Evolutionary conservation across 495 filamentous ascomycete species (phyloP).

Genomic region (Niebla homalea): DNA sequence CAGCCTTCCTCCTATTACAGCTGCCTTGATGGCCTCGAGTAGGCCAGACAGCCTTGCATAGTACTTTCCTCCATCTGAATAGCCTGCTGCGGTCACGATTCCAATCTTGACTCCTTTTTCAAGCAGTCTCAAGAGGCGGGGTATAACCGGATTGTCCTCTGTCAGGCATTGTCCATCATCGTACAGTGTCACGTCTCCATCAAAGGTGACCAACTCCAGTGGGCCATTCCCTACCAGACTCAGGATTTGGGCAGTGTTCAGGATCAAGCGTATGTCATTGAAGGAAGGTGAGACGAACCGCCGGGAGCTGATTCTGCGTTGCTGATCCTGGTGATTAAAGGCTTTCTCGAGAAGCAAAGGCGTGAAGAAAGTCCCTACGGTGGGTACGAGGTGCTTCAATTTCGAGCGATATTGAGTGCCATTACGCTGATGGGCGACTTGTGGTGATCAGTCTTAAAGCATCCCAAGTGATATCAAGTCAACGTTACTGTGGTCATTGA

Average conservation of each 20-base stretch:
- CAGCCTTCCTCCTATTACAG: slow-evolving; percentile 28
- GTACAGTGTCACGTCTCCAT: slow-evolving; percentile 95
- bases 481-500: slow-evolving; percentile 76
- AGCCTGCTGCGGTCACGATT: slow-evolving; percentile 94
- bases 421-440: slow-evolving; percentile 57
- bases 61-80: slow-evolving; percentile 75
- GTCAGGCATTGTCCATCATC: slow-evolving; percentile 77
- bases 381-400: slow-evolving; percentile 80
- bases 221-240: slow-evolving; percentile 57
- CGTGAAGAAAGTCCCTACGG: slow-evolving; percentile 85
- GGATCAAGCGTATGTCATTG: slow-evolving; percentile 84
- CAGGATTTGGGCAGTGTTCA: slow-evolving; percentile 92
- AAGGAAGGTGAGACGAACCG: slow-evolving; percentile 95
- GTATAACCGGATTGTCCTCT: slow-evolving; percentile 60
- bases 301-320: slow-evolving; percentile 74
- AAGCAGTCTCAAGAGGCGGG: slow-evolving; percentile 58
- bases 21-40: slow-evolving; percentile 64
- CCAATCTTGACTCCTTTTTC: slow-evolving; percentile 56
- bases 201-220: slow-evolving; percentile 71
- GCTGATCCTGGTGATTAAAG: slow-evolving; percentile 78
- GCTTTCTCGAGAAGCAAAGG: slow-evolving; percentile 71
- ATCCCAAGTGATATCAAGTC: not conserved
- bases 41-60: slow-evolving; percentile 74
- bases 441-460: not conserved
- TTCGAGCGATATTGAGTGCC: slow-evolving; percentile 63